phyloP scores from a whole-genome alignment of 305 asterid genomes.

The Fraxinus floribunda region DNA sequence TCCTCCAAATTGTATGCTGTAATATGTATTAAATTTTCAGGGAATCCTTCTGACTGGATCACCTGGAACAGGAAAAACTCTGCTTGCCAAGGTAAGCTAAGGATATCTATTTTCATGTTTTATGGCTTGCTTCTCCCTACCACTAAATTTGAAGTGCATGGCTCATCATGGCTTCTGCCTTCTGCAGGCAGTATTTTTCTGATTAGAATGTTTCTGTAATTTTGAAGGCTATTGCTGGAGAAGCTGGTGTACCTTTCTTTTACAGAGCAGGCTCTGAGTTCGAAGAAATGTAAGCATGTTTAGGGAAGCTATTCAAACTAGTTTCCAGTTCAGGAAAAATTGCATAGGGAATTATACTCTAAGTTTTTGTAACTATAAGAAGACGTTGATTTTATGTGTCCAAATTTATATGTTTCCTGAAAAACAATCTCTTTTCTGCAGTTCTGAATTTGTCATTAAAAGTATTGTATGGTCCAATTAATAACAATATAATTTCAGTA shows the following conservation, averaged over 20 bases:
- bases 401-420: not conserved
- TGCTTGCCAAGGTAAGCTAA: conserved; percentile 79
- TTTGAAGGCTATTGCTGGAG: conserved; percentile 97
- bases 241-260: conserved; percentile 98
- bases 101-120: conserved; percentile 5
- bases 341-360: not conserved
- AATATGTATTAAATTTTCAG: conserved; percentile 43
- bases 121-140: not conserved
- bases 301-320: conserved; percentile 8
- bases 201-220: conserved; percentile 29
- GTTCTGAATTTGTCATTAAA: not conserved
- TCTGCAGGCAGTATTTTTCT: conserved; percentile 9
- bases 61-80: conserved; percentile 98
- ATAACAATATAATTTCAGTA: not conserved
- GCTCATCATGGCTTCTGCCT: conserved; percentile 1
- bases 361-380: not conserved
- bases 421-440: not conserved
- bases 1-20: conserved; percentile 18
- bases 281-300: conserved; percentile 82
- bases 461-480: not conserved
- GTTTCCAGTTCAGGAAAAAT: not conserved
- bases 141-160: not conserved
- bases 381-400: not conserved
- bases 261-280: conserved; percentile 96
- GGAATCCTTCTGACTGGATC: conserved; percentile 97